Evolutionary conservation across 106 monocot species (phyloP).

Genomic region (Vanilla planifolia): DNA sequence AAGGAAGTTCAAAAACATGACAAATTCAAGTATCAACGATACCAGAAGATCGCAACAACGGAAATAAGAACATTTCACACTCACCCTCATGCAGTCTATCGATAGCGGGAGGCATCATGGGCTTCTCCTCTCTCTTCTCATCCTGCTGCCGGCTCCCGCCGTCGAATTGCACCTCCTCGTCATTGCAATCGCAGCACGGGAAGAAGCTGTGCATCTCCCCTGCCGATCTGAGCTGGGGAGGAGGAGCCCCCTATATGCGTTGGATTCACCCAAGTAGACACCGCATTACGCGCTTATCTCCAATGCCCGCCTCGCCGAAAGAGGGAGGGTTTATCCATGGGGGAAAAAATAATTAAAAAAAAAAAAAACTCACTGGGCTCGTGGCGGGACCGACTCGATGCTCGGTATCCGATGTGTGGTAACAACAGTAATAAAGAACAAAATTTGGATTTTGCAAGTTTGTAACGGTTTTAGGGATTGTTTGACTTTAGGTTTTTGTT

Average conservation of each 20-base stretch:
- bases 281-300: conserved; percentile 2
- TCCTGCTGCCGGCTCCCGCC: background rate
- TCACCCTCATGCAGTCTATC: conserved; percentile 1
- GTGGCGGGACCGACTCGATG: too few species aligned
- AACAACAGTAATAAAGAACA: too few species aligned
- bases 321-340: background rate
- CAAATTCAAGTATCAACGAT: background rate
- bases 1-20: too few species aligned
- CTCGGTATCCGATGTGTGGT: too few species aligned
- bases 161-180: background rate
- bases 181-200: conserved; percentile 10
- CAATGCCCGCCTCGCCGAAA: background rate
- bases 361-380: too few species aligned
- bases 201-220: conserved; percentile 10
- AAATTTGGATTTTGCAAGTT: too few species aligned
- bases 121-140: conserved; percentile 13
- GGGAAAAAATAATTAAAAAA: background rate
- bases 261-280: background rate
- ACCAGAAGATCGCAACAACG: background rate
- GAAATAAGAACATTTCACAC: too few species aligned
- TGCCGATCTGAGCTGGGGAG: background rate
- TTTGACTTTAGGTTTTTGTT: too few species aligned
- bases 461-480: too few species aligned
- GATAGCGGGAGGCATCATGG: conserved; percentile 5
- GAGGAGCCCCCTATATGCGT: background rate